Evolutionary conservation across 2,329 filamentous ascomycete species (phyloP), one percentile per base, ranked within the genome.

Genomic region (Mycosphaerella sp.): DNA sequence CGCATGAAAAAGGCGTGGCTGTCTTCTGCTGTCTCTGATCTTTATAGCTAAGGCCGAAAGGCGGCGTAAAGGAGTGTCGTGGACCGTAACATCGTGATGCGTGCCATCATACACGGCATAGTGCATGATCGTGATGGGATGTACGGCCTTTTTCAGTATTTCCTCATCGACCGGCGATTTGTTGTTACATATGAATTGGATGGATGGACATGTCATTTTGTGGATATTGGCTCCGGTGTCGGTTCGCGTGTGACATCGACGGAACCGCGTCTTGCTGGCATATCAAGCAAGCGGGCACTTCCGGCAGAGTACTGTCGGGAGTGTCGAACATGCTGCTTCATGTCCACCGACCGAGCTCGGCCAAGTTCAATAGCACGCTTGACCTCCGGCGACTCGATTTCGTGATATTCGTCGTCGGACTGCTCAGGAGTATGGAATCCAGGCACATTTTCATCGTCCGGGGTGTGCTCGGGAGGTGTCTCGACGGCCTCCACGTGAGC

Each of bases 281-380:
- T 57, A 14, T 89, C 82, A 44, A 93, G 71, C 45, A 91, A 70
- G 68, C 81, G 86, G 9, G 86, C 86, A 63, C 85, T 90, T 44
- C 87, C 87, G 40, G 86, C 85, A 63, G 86, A 90, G 62, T 89
- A 82, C 57, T 85, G 85, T 48, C 84, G 78, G 16, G 75, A 79
- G 60, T 90, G 86, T 8, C 77, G 75, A 36, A 30, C 32, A 43
- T 44, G 47, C n/a, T 34, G 36, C 45, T 48, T 48, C 45, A 48
- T 48, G 17, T 48, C 28, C 10, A 48, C 45, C 2, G 50, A 41
- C 48, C 52, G 52, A 80, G 79, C 44, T 86, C 74, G 54, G 85
- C 80, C 51, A 91, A 74, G 67, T 85, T 91, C 45, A 77, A 48
- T 83, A 25, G 88, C 87, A 59, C 85, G 81, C 60, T 82, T 79